These are phyloP conservation scores for Iris pallida DNA, from an alignment of 116 monocot genomes.

Conservation along the genomic window DNA sequence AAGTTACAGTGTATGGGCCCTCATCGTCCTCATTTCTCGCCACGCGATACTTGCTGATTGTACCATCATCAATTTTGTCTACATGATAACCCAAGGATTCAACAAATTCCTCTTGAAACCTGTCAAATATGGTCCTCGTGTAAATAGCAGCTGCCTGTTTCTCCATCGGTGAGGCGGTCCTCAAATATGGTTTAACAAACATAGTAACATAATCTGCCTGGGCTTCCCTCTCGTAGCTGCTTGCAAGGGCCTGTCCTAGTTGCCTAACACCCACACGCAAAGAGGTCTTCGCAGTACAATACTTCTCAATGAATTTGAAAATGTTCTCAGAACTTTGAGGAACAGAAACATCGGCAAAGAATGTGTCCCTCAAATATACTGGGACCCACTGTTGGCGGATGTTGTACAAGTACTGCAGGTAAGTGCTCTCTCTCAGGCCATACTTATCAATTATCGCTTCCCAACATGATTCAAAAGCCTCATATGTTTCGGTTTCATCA, in stretches of 20 bases:
- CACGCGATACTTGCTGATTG: constrained; percentile 46
- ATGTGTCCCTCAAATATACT: constrained; percentile 55
- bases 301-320: constrained; percentile 54
- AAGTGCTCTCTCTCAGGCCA: constrained; percentile 48
- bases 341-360: constrained; percentile 42
- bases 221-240: constrained; percentile 52
- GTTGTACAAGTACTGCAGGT: constrained; percentile 52
- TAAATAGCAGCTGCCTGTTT: constrained; percentile 74
- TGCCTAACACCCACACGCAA: constrained; percentile 45
- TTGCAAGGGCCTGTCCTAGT: constrained; percentile 52
- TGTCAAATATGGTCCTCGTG: constrained; percentile 71
- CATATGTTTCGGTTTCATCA: constrained; percentile 50
- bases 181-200: constrained; percentile 52
- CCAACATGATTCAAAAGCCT: constrained; percentile 70
- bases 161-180: constrained; percentile 64
- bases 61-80: constrained; percentile 63
- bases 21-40: constrained; percentile 45
- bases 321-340: constrained; percentile 44
- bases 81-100: constrained; percentile 66
- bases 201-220: constrained; percentile 58
- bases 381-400: constrained; percentile 76
- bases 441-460: constrained; percentile 37
- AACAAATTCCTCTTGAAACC: constrained; percentile 77
- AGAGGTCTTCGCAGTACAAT: constrained; percentile 49
- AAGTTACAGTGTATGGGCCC: constrained; percentile 36